Base-by-base conservation (phyloP, 257 asterid species). In the Capsicum pubescens region DNA sequence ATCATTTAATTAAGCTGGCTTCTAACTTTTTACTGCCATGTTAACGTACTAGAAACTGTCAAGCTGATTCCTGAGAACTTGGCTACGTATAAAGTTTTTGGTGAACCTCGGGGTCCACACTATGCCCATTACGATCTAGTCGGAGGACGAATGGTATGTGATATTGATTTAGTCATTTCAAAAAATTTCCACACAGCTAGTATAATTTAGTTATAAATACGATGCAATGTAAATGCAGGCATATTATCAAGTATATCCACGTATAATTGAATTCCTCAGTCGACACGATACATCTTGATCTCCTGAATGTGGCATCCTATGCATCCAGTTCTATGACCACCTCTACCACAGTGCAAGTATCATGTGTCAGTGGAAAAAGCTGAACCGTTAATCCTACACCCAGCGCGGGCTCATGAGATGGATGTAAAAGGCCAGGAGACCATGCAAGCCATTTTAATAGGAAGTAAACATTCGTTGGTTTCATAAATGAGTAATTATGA, bases 111-210 rank as follows among this genome's bases (percentile, higher is more conserved):
- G 54, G 99, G 99, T 82, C 97, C 98, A 21, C 98, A 95, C 88
- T 97, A 95, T 89, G 99, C 96, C 85, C 99, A 97, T 88, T 97
- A 97, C 85, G 99, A 97, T 87, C 86, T 97, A 86, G 99, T 97
- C 50, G 99, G 99, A 39, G 95, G 98, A 69, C 91, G 96, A 66
- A 44, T 91, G 98, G 98, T 97, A 90, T 35, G 92, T 86, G 82
- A 54, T 77, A 77, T 14, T 14, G 60, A 77, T 54, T 7, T 3
- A 26, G 46, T 50, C 58, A 46, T 54, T 54, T 54, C 26, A 77
- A 77, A 21, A 39, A 39, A 4, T 7, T 3, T n/a, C 32, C 15
- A 54, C 60, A 16, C 61, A 3, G 13, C 63, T 76, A 26, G 8
- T 52, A 21, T 55, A 74, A 50, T 13, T 52, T 74, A 74, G 44